Base-by-base conservation (phyloP, 2,329 filamentous ascomycete species). In the Penicillium sp. region DNA sequence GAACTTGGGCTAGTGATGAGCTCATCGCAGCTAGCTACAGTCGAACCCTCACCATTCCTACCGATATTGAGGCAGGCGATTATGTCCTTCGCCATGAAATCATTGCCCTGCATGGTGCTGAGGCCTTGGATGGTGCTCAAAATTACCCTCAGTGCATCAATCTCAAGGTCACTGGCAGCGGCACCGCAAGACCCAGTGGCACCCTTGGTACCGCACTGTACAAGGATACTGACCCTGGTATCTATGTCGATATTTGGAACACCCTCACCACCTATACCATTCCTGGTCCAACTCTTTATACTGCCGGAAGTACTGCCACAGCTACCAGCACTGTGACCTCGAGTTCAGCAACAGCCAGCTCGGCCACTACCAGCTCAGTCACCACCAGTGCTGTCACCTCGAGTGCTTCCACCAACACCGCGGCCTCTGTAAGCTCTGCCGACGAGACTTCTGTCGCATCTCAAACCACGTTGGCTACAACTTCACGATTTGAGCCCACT, bases 121-220 rank as follows among this genome's bases (percentile, higher is more conserved):
- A 75, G 2, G 70, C 75, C 25, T 69, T 71, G 57, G 43, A 46
- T 28, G 43, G 43, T n/a, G 43, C 43, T 28, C 82, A 84, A 74
- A 83, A 83, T 73, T 85, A 85, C 74, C 83, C 83, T 59, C 80
- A 82, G 64, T 85, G 87, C 74, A 78, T 86, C 68, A 87, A 89
- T 78, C 70, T 89, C 63, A 80, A 86, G 70, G 77, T 89, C 63
- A 83, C 82, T 37, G 84, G 85, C 55, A 84, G 83, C 19, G 81
- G 83, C 52, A 80, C 77, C 28, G 76, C 70, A 62, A 65, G 76
- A 55, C 81, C 82, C 19, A 69, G 74, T 33, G 86, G 85, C 60
- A 80, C 78, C n/a, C 69, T 79, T 13, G 85, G 81, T 53, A 85
- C 82, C 11, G 74, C 75, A 58, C 79, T 88, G 30, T 89, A 89